phyloP scores from a whole-genome alignment of 2,329 filamentous ascomycete genomes.

The Neofusicoccum laricinum region DNA sequence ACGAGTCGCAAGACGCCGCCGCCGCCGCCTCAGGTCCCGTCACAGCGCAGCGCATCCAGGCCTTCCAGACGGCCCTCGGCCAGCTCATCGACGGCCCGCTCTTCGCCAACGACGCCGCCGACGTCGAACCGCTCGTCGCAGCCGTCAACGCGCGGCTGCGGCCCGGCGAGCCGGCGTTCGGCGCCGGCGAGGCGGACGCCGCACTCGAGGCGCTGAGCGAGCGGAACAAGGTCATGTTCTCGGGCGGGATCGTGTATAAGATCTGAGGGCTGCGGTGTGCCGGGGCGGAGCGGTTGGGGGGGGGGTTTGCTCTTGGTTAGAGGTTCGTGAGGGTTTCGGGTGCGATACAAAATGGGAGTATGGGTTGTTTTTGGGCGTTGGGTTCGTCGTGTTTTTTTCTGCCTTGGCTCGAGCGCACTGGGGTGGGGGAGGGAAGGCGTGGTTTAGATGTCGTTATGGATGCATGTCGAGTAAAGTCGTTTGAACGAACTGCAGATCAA shows the following conservation, averaged over 20 bases:
- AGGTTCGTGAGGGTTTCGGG: too few species aligned
- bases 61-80: constrained; percentile 79
- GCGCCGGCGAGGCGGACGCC: constrained; percentile 67
- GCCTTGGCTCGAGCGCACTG: too few species aligned
- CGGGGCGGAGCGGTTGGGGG: too few species aligned
- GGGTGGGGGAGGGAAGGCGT: too few species aligned
- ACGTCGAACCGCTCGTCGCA: constrained; percentile 69
- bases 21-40: constrained; percentile 42
- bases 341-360: too few species aligned
- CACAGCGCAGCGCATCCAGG: constrained; percentile 59
- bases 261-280: constrained; percentile 21
- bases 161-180: constrained; percentile 60
- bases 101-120: constrained; percentile 84
- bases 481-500: too few species aligned
- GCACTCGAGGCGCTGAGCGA: constrained; percentile 79
- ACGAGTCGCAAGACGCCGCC: constrained; percentile 22
- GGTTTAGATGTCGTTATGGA: too few species aligned
- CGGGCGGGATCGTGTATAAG: constrained; percentile 51
- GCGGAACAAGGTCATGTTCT: constrained; percentile 80
- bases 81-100: constrained; percentile 76
- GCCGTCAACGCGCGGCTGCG: constrained; percentile 73
- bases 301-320: too few species aligned
- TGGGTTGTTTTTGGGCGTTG: too few species aligned
- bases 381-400: too few species aligned
- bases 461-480: too few species aligned